Evolutionary conservation across 257 asterid species (phyloP).

Genomic region (Echium plantagineum): DNA sequence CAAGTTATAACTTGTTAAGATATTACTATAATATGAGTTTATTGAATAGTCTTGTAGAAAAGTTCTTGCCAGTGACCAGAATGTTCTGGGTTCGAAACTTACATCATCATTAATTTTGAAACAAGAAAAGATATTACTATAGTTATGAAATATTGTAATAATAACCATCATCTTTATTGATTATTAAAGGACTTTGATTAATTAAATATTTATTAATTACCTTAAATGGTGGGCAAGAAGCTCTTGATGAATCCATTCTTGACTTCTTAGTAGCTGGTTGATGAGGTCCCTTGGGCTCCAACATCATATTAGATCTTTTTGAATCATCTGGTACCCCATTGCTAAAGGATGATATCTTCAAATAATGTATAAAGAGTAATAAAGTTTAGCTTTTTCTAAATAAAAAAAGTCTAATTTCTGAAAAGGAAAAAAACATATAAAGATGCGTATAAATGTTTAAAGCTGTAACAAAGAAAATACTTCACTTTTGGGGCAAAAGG

Average conservation of each 20-base stretch:
- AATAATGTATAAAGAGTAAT: constrained; percentile 12
- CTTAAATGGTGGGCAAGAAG: constrained; percentile 80
- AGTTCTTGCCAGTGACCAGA: too few species aligned
- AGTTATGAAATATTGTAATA: too few species aligned
- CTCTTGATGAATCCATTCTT: constrained; percentile 41
- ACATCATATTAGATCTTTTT: constrained; percentile 30
- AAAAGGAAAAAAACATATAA: constrained; percentile 14
- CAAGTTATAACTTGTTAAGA: too few species aligned
- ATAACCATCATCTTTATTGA: too few species aligned
- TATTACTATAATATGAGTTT: too few species aligned
- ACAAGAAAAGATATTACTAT: too few species aligned
- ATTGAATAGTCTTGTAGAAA: too few species aligned
- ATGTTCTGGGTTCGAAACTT: too few species aligned
- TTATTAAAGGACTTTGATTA: too few species aligned
- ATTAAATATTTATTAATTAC: constrained; percentile 13
- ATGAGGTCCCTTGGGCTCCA: constrained; percentile 44
- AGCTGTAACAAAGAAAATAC: constrained; percentile 48
- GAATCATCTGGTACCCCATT: constrained; percentile 27
- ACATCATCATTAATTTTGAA: too few species aligned
- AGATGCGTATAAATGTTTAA: constrained; percentile 32
- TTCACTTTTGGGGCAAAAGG: constrained; percentile 13
- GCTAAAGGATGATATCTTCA: constrained; percentile 31
- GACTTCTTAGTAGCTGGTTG: constrained; percentile 45
- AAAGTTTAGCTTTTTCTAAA: constrained; percentile 11
- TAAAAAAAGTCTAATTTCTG: constrained; percentile 26